Evolutionary conservation across 2,329 filamentous ascomycete genomes (phyloP).

Genomic region (Lecanosticta acicola): DNA sequence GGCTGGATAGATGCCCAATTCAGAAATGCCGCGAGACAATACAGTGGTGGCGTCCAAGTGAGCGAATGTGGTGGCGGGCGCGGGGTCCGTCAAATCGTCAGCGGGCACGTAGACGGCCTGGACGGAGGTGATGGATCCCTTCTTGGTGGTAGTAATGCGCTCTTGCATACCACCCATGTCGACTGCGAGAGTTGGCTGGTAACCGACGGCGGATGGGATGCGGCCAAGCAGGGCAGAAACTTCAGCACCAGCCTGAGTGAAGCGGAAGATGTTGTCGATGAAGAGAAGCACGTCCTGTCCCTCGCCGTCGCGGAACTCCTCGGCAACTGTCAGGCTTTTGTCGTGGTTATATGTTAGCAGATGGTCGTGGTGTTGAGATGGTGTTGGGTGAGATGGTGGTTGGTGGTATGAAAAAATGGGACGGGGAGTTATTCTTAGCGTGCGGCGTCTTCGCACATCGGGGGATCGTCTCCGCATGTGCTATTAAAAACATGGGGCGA

Average conservation of each 20-base stretch:
- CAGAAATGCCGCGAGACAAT: slow-evolving; percentile 99
- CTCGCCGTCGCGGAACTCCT: slow-evolving; percentile 75
- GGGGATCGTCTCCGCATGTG: too few species aligned
- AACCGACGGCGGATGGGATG: slow-evolving; percentile 99
- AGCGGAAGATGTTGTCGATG: slow-evolving; percentile 99
- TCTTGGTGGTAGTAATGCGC: slow-evolving; percentile 98
- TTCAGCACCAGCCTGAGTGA: slow-evolving; percentile 99
- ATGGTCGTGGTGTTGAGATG: too few species aligned
- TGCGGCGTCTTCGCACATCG: too few species aligned
- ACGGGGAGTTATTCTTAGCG: too few species aligned
- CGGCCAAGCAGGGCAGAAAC: slow-evolving; percentile 98
- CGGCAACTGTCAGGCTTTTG: slow-evolving; percentile 66
- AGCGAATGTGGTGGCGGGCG: slow-evolving; percentile 97
- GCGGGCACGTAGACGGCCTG: slow-evolving; percentile 99
- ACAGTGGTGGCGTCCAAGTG: slow-evolving; percentile 99
- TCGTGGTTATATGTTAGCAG: too few species aligned
- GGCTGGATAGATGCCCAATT: slow-evolving; percentile 99
- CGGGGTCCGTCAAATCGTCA: slow-evolving; percentile 99
- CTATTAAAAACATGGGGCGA: too few species aligned
- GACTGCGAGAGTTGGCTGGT: slow-evolving; percentile 96
- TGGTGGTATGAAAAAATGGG: too few species aligned
- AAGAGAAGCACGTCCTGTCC: slow-evolving; percentile 98
- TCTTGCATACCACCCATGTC: slow-evolving; percentile 99
- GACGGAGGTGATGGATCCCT: slow-evolving; percentile 99
- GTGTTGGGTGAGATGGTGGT: too few species aligned